Conservation (phyloP, 225 moss, liverwort and hornwort species). For the Pleurozium schreberi region DNA sequence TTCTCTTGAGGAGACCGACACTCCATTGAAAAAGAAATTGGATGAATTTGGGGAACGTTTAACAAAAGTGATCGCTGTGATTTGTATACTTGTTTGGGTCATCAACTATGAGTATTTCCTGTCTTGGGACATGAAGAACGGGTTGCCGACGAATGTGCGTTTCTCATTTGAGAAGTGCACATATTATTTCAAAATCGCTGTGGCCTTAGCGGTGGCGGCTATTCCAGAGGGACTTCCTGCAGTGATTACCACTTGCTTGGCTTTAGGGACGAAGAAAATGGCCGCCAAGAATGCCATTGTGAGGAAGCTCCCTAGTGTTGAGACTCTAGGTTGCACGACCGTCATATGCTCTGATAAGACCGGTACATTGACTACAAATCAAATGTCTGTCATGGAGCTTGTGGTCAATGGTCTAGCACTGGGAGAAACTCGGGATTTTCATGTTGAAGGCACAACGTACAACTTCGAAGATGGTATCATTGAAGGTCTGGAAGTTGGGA, state of each 20-base stretch:
- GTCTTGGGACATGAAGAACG: conserved; percentile 63
- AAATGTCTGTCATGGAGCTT: conserved; percentile 92
- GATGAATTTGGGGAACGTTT: conserved; percentile 83
- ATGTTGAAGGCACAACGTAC: conserved; percentile 94
- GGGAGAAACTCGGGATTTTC: conserved; percentile 56
- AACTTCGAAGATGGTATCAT: conserved; percentile 52
- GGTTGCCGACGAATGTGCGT: conserved; percentile 50
- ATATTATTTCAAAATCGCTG: conserved; percentile 94
- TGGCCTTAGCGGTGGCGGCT: conserved; percentile 85
- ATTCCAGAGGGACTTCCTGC: conserved; percentile 93
- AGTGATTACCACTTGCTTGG: conserved; percentile 88
- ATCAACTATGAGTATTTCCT: conserved; percentile 90
- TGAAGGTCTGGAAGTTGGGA: conserved; percentile 39
- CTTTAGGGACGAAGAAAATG: conserved; percentile 88
- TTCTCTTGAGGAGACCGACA: conserved; percentile 67
- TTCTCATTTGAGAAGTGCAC: conserved; percentile 94
- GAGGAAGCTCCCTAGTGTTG: conserved; percentile 85
- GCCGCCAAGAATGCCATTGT: conserved; percentile 95
- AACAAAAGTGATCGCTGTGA: conserved; percentile 76
- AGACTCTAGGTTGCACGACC: conserved; percentile 89
- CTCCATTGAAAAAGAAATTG: conserved; percentile 80
- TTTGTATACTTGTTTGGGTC: conserved; percentile 82
- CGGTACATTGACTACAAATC: conserved; percentile 87
- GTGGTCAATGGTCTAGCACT: conserved; percentile 47
- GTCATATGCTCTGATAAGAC: conserved; percentile 97